These are phyloP conservation scores for Colletotrichum coccodes DNA, from an alignment of 2,329 filamentous ascomycete genomes.

Conservation along the genomic window DNA sequence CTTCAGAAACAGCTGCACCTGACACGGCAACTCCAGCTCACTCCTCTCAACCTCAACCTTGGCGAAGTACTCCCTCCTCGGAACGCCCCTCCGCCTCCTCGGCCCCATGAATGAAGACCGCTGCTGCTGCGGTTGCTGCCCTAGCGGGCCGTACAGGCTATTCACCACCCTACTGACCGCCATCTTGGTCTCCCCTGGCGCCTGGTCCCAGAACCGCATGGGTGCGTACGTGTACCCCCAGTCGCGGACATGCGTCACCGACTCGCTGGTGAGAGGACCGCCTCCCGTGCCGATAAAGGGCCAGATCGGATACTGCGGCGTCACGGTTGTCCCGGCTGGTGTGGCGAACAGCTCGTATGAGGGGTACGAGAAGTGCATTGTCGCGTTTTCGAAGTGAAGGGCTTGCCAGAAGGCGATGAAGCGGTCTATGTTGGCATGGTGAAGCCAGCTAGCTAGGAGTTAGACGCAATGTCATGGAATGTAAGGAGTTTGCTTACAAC, in stretches of 20 bases:
- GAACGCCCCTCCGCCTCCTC: background rate
- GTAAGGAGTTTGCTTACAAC: conserved; percentile 47
- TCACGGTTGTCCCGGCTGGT: conserved; percentile 49
- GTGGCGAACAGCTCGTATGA: conserved; percentile 53
- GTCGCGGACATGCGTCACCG: conserved; percentile 42
- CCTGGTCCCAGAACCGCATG: conserved; percentile 60
- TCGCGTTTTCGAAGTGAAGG: conserved; percentile 49
- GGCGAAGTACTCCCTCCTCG: conserved; percentile 45
- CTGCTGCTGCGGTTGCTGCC: background rate
- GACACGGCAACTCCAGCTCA: conserved; percentile 49
- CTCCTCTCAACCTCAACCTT: conserved; percentile 48
- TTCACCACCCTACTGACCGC: conserved; percentile 69
- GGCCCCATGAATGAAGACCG: background rate
- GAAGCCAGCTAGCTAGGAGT: conserved; percentile 52
- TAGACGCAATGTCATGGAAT: background rate
- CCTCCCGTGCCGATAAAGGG: conserved; percentile 57
- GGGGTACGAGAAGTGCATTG: conserved; percentile 47
- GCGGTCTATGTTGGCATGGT: conserved; percentile 70
- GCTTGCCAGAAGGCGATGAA: conserved; percentile 68
- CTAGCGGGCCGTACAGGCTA: conserved; percentile 53
- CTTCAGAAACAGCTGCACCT: conserved; percentile 46
- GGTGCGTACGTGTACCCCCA: conserved; percentile 56
- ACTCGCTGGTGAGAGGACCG: conserved; percentile 53
- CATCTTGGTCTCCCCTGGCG: conserved; percentile 66
- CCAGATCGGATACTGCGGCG: conserved; percentile 56